Conservation (phyloP, 495 filamentous ascomycete genomes). For the Podospora anserina region DNA sequence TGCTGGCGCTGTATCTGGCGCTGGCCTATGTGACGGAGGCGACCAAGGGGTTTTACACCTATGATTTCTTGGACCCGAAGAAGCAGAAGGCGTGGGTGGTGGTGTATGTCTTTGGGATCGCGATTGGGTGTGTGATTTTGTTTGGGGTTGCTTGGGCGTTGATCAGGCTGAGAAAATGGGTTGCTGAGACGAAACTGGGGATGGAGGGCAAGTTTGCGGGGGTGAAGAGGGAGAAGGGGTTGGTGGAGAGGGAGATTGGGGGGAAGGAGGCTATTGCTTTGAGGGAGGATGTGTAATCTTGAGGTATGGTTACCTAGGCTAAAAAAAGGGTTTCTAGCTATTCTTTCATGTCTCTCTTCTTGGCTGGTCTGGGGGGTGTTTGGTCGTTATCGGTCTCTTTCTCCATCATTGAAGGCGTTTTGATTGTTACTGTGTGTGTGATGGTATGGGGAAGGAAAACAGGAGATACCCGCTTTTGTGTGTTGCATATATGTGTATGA, state of each 20-base stretch:
- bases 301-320: neutral
- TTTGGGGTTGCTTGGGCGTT: constrained; percentile 55
- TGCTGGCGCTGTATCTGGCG: constrained; percentile 67
- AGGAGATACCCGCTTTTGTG: neutral
- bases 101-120: constrained; percentile 61
- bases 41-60: constrained; percentile 69
- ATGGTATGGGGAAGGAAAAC: neutral
- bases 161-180: constrained; percentile 45
- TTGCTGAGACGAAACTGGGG: constrained; percentile 52
- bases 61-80: constrained; percentile 65
- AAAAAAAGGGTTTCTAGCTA: neutral
- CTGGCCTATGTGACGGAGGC: constrained; percentile 71
- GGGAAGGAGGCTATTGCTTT: neutral
- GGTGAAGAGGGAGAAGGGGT: neutral
- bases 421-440: neutral
- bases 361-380: neutral
- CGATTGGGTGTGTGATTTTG: constrained; percentile 59
- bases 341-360: neutral
- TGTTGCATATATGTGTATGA: neutral
- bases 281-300: neutral
- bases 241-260: neutral
- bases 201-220: constrained; percentile 43
- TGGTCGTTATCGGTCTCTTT: neutral
- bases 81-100: constrained; percentile 45
- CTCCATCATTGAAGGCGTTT: neutral